phyloP scores from a whole-genome alignment of 106 monocot genomes.

The Phalaenopsis equestris region DNA sequence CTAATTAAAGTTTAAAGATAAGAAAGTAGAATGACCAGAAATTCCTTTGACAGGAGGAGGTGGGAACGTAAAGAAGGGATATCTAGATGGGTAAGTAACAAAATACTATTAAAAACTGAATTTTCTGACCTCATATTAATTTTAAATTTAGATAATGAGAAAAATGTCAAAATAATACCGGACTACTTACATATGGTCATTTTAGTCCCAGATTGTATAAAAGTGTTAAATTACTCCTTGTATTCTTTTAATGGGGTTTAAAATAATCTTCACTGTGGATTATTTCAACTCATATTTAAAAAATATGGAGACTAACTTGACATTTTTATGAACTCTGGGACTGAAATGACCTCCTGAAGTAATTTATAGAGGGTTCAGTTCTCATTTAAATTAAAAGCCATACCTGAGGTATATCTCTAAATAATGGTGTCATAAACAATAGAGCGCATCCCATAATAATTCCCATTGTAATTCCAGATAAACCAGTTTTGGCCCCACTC shows the following conservation, averaged over 20 bases:
- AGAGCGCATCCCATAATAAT: conserved; percentile 88
- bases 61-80: background rate
- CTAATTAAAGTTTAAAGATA: background rate
- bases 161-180: too few relatives aligned
- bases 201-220: too few relatives aligned
- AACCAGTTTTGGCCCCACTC: conserved; percentile 89
- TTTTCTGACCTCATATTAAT: background rate
- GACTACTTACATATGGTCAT: too few relatives aligned
- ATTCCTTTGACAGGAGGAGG: background rate
- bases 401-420: conserved; percentile 95
- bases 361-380: background rate
- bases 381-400: background rate
- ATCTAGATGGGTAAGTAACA: background rate
- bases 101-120: background rate
- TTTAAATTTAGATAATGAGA: too few relatives aligned
- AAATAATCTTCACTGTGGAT: too few relatives aligned
- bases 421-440: conserved; percentile 88
- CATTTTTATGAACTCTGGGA: too few relatives aligned
- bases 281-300: too few relatives aligned
- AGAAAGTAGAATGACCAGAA: background rate
- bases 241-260: too few relatives aligned
- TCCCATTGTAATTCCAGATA: conserved; percentile 89
- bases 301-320: too few relatives aligned
- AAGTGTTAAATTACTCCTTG: too few relatives aligned
- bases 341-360: too few relatives aligned